Base-by-base conservation (phyloP, 805 yeast species). In the Yamadazyma olivae region DNA sequence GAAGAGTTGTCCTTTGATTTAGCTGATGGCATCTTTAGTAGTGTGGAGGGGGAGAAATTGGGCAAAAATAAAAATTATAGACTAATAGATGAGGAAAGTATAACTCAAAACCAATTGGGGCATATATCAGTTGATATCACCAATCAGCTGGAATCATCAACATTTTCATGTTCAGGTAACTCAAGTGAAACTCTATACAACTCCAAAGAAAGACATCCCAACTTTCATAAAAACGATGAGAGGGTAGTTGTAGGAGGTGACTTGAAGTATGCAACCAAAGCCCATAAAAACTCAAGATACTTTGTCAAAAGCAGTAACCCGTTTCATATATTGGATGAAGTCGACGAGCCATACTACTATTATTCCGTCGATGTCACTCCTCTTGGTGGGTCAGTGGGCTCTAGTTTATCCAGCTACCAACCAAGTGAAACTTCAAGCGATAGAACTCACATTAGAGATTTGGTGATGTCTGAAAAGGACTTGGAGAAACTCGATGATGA, bases 321-420 rank as follows among this genome's bases (percentile, higher is more conserved):
- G 14, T 29, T 36, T 9, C 27, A 40, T n/a, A n/a, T n/a, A n/a
- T 25, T 48, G 8, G 32, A 31, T 14, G 36, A 43, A 13, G 29
- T 43, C 30, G 46, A 41, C 16, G 41, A 39, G 5, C 45, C 50
- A 2, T 35, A 35, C 20, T 48, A 48, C 27, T 48, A 48, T 23
- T 45, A 40, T 30, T n/a, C n/a, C n/a, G n/a, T n/a, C n/a, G 24
- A 25, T 8, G 27, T 29, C 14, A 30, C 24, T 25, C 14, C 14
- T n/a, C 8, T 9, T 8, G 24, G 10, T 12, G 12, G 10, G 10
- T 8, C 8, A 9, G 12, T 9, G 8, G 12, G 24, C 12, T 27
- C 30, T 5, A 27, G 19, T n/a, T 8, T 8, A 12, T 27, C 30
- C 5, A 16, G 30, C n/a, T 27, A 16, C 14, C 10, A 8, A 21